A percentile compares a stretch with the other conserved stretches of the same genome.
phyloP scores from a whole-genome alignment of 345 rosid genomes.

The Hibiscus syriacus region DNA sequence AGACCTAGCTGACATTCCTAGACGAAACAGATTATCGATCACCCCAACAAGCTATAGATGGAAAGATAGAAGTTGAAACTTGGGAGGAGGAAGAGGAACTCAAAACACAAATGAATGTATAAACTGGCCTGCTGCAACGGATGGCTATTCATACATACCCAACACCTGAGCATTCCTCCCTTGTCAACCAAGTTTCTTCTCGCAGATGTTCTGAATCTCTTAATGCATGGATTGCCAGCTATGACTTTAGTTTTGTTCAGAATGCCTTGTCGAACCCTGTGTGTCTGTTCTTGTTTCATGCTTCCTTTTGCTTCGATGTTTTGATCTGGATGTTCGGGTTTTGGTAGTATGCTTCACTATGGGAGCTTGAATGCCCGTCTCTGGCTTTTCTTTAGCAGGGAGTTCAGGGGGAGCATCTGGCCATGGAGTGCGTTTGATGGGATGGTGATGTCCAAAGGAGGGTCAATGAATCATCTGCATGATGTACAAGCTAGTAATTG shows the following conservation, averaged over 20 bases:
- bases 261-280: constrained; percentile 35
- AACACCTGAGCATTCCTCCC: constrained; percentile 13
- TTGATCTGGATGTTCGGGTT: constrained; percentile 49
- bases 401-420: constrained; percentile 94
- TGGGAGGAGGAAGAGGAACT: not conserved
- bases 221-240: constrained; percentile 4
- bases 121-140: constrained; percentile 13
- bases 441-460: constrained; percentile 85
- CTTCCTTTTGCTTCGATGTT: constrained; percentile 68
- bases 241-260: constrained; percentile 36
- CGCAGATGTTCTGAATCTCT: constrained; percentile 15
- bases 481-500: not conserved
- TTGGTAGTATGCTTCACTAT: constrained; percentile 46
- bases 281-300: constrained; percentile 55
- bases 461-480: constrained; percentile 85
- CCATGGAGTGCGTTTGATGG: constrained; percentile 89
- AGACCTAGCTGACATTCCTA: constrained; percentile 15
- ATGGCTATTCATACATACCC: constrained; percentile 18
- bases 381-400: constrained; percentile 36
- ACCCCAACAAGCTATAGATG: constrained; percentile 13
- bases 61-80: constrained; percentile 1
- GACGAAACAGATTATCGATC: constrained; percentile 20
- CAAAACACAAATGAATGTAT: constrained; percentile 17
- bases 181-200: constrained; percentile 7
- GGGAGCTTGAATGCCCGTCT: constrained; percentile 32